These are phyloP conservation scores for Pneumocystis oryctolagi DNA, from an alignment of 1,139 yeast species.

Conservation along the genomic window DNA sequence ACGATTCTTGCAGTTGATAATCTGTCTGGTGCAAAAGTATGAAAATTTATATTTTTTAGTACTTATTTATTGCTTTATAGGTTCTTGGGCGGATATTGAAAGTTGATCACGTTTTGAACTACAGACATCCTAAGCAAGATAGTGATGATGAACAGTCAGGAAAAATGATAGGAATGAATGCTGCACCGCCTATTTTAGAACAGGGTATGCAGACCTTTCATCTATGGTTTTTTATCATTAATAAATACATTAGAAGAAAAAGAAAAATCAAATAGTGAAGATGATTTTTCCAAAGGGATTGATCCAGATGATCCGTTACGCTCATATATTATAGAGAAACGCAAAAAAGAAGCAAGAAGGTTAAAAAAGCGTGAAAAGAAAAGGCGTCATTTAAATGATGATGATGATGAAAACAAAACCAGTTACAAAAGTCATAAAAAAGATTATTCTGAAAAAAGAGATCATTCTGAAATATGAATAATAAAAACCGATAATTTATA, in stretches of 20 bases:
- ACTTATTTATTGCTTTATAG: constrained; percentile 42
- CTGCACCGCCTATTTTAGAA: constrained; percentile 5
- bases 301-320: constrained; percentile 17
- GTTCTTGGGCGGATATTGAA: constrained; percentile 43
- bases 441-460: neutral
- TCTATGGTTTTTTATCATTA: constrained; percentile 7
- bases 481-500: too few relatives aligned
- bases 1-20: constrained; percentile 82
- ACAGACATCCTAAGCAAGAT: constrained; percentile 28
- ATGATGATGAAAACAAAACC: neutral
- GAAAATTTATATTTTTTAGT: neutral
- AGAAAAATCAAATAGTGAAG: constrained; percentile 3
- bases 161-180: constrained; percentile 11
- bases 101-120: constrained; percentile 62
- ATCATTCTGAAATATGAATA: too few relatives aligned
- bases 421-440: neutral
- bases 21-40: constrained; percentile 9
- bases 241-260: constrained; percentile 5
- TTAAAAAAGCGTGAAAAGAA: neutral
- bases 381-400: neutral
- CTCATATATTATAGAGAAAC: constrained; percentile 11
- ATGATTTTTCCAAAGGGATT: constrained; percentile 6
- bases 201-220: neutral
- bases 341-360: constrained; percentile 2
- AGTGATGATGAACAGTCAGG: constrained; percentile 14